Evolutionary conservation across 176 grass and related monocot genomes (phyloP).

Genomic region (Thinopyrum elongatum): DNA sequence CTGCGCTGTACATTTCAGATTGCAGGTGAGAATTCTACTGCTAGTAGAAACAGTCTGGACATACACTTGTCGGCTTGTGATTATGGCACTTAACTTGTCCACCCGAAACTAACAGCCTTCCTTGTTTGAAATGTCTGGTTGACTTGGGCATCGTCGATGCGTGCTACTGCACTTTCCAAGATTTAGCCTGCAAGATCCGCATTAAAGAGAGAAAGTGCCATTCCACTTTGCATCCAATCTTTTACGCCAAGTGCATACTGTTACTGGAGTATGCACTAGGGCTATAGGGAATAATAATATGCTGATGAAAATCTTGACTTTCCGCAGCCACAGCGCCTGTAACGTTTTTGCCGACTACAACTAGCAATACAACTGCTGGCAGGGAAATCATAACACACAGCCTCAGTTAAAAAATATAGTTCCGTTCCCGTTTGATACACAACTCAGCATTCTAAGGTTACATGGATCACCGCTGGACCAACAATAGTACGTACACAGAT

Average conservation of each 20-base stretch:
- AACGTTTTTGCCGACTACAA: not conserved
- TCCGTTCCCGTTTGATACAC: conserved; percentile 5
- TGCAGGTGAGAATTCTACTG: too few species aligned
- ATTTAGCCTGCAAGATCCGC: not conserved
- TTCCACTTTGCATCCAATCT: not conserved
- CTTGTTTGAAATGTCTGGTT: not conserved
- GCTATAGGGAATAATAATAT: not conserved
- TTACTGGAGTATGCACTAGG: not conserved
- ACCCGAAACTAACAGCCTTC: not conserved
- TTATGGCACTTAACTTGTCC: conserved; percentile 3
- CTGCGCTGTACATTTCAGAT: too few species aligned
- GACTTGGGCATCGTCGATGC: not conserved
- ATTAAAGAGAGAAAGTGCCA: not conserved
- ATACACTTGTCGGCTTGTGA: not conserved
- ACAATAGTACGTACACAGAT: conserved; percentile 10
- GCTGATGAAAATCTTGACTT: not conserved
- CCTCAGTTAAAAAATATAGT: not conserved
- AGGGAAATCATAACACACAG: not conserved
- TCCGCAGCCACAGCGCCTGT: not conserved
- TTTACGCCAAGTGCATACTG: not conserved
- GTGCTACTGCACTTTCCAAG: not conserved
- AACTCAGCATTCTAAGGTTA: conserved; percentile 8
- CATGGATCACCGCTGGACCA: not conserved
- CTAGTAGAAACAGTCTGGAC: too few species aligned
- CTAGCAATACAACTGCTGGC: too few species aligned